These are phyloP conservation scores for Carex littledalei DNA, from an alignment of 176 grass and related monocot genomes.

Conservation along the genomic window DNA sequence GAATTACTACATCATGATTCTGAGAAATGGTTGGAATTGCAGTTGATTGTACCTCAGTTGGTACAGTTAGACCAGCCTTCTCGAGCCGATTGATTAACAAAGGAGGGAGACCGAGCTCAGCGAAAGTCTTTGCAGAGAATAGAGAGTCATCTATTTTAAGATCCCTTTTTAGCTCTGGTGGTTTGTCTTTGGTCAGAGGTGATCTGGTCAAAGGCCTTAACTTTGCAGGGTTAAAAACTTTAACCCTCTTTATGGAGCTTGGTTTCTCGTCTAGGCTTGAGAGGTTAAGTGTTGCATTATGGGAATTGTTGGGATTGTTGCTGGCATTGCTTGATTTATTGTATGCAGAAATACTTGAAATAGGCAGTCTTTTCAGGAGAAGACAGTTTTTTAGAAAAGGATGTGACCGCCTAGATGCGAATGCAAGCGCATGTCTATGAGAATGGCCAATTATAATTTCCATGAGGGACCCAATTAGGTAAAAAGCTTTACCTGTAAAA, in stretches of 20 bases:
- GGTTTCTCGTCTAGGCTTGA: conserved; percentile 44
- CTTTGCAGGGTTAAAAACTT: conserved; percentile 23
- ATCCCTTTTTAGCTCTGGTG: conserved; percentile 26
- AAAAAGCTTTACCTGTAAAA: background rate
- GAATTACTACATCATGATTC: conserved; percentile 75
- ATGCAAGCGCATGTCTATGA: conserved; percentile 55
- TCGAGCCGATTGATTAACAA: conserved; percentile 55
- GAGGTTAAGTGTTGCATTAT: conserved; percentile 35
- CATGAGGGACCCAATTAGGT: conserved; percentile 25
- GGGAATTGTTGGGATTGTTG: conserved; percentile 22
- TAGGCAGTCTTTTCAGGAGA: conserved; percentile 38
- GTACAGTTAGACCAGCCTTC: conserved; percentile 54
- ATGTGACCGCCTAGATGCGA: conserved; percentile 57
- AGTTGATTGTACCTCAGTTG: conserved; percentile 83
- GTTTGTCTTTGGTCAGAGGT: conserved; percentile 29
- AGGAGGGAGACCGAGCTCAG: conserved; percentile 68
- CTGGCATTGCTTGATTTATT: conserved; percentile 32
- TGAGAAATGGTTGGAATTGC: conserved; percentile 74
- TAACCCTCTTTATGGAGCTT: conserved; percentile 44
- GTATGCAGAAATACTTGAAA: conserved; percentile 30
- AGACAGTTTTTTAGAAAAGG: conserved; percentile 41
- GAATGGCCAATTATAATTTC: conserved; percentile 42
- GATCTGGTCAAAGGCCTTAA: conserved; percentile 31
- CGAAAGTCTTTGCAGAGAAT: conserved; percentile 76
- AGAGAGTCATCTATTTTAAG: conserved; percentile 71